Evolutionary conservation across 345 rosid genomes (phyloP), one percentile per base, ranked within the genome.

Genomic region (Aegle marmelos): DNA sequence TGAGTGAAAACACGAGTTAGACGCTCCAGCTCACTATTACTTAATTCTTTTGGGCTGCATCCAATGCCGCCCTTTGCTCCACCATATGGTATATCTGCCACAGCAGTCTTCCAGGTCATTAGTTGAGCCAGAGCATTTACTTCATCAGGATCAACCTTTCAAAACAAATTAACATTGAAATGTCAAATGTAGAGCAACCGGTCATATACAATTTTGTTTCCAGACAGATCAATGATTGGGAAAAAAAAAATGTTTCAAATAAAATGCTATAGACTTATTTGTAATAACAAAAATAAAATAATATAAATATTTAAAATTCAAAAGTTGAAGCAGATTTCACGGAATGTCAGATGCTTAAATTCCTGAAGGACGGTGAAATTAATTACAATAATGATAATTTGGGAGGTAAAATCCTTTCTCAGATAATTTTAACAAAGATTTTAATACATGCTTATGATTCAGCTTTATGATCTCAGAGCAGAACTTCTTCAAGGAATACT

Each of bases 101-200:
- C 99, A 8, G 97, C 99, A 22, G 97, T 92, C 86, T 95, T 95
- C 99, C 99, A 95, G 31, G 98, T 95, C 99, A 95, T 95, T 39
- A 95, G 80, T 83, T 95, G 99, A 80, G 99, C 99, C 73, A 95
- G 78, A 27, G 99, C 99, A 83, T 95, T 95, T 19, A 95, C 98
- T 88, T 95, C 98, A 92, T 95, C 96, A 0, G 94, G 97, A 57
- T 95, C 98, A 79, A 95, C 99, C 99, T 95, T 80, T 54, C 57
- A 77, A 75, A 80, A 58, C 39, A 60, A 56, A 36, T 31, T 4
- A 76, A 37, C 53, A 70, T 48, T 37, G 74, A 21, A 63, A 7
- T 60, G n/a, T 68, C 75, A 77, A 66, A n/a, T 34, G 57, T 48
- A 27, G 48, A 14, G 60, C 33, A 54, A 56, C 6, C 50, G 30